Conservation (phyloP, 306 rosid species). For the Prunus campanulata region DNA sequence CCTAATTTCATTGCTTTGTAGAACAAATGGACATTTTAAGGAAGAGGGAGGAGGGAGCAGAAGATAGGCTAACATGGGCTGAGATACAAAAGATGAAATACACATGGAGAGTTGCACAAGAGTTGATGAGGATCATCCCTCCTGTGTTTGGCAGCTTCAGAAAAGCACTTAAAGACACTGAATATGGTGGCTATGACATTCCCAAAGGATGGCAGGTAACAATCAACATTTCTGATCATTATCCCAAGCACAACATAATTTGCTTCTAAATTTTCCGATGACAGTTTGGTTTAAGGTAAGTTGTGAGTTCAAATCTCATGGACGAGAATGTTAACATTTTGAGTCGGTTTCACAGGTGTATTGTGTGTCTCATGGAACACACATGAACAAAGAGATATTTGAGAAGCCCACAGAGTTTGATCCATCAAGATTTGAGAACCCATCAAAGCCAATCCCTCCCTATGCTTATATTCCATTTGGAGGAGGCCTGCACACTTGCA, state of each 20-base stretch:
- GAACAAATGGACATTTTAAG: conserved; percentile 46
- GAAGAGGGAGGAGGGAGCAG: conserved; percentile 34
- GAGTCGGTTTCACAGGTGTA: conserved; percentile 28
- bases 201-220: conserved; percentile 59
- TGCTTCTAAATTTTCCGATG: neutral
- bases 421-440: conserved; percentile 45
- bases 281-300: neutral
- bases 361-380: conserved; percentile 45
- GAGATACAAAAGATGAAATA: conserved; percentile 56
- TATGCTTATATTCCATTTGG: conserved; percentile 51
- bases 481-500: conserved; percentile 42
- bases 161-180: conserved; percentile 39
- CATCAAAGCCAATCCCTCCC: conserved; percentile 44
- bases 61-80: conserved; percentile 42
- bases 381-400: conserved; percentile 36
- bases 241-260: neutral
- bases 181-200: conserved; percentile 43
- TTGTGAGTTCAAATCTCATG: neutral
- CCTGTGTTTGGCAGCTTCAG: conserved; percentile 47
- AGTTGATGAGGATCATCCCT: conserved; percentile 49
- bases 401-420: conserved; percentile 41
- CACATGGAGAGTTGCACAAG: conserved; percentile 61
- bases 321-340: neutral
- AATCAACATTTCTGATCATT: neutral
- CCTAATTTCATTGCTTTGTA: neutral